phyloP scores from a whole-genome alignment of 2,329 filamentous ascomycete genomes.

The Orbilia brochopaga region DNA sequence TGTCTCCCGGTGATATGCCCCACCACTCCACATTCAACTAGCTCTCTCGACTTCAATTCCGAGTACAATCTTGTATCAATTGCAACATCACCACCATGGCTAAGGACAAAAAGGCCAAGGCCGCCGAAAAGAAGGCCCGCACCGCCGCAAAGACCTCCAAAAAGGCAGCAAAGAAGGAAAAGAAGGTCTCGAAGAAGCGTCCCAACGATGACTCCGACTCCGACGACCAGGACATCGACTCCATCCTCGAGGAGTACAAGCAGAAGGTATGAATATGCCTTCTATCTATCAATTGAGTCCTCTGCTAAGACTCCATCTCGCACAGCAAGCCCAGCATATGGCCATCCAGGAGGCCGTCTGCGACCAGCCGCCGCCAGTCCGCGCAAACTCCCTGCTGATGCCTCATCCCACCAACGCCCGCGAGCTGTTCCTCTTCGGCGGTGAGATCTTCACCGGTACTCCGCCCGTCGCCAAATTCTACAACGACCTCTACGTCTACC shows the following conservation, averaged over 20 bases:
- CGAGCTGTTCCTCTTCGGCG: constrained; percentile 88
- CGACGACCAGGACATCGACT: constrained; percentile 91
- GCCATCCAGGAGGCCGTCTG: constrained; percentile 84
- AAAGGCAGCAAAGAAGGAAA: constrained; percentile 70
- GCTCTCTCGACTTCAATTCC: neutral
- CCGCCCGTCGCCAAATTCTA: constrained; percentile 69
- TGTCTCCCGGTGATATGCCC: neutral
- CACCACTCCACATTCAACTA: neutral
- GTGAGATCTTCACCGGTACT: constrained; percentile 93
- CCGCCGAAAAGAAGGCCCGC: constrained; percentile 62
- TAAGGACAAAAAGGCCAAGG: constrained; percentile 59
- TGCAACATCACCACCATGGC: constrained; percentile 34
- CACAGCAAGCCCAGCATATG: constrained; percentile 86
- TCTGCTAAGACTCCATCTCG: too few relatives aligned
- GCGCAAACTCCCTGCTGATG: constrained; percentile 80
- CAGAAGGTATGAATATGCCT: constrained; percentile 66
- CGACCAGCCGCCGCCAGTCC: constrained; percentile 74
- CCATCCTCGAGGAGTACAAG: constrained; percentile 89
- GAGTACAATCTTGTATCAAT: too few relatives aligned
- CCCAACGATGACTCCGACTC: constrained; percentile 79
- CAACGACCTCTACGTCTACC: constrained; percentile 71
- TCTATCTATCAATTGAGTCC: too few relatives aligned
- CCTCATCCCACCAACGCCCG: constrained; percentile 78
- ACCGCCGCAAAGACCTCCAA: constrained; percentile 58
- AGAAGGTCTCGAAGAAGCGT: constrained; percentile 79